These are phyloP conservation scores for Rubus idaeus DNA, from an alignment of 306 rosid genomes.

Conservation along the genomic window DNA sequence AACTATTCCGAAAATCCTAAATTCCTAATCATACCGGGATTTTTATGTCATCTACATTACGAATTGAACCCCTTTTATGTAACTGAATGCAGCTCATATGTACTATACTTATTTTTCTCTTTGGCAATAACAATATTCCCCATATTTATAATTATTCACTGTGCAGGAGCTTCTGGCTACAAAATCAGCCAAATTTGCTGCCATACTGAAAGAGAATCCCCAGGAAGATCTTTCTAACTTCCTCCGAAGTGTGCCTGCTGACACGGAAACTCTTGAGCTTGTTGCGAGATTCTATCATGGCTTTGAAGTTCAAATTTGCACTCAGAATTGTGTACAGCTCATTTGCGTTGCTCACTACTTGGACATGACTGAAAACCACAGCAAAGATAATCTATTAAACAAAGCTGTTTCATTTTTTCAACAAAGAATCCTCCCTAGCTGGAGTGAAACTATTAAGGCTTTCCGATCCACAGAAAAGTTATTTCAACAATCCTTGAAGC, in stretches of 20 bases:
- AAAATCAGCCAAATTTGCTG: constrained; percentile 43
- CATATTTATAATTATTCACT: not conserved
- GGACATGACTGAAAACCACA: constrained; percentile 48
- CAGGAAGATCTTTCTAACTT: constrained; percentile 30
- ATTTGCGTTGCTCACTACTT: constrained; percentile 38
- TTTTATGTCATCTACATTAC: not conserved
- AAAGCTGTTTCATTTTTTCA: constrained; percentile 31
- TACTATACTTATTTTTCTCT: not conserved
- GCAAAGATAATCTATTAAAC: constrained; percentile 42
- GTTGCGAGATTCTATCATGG: constrained; percentile 53
- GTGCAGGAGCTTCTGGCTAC: constrained; percentile 42
- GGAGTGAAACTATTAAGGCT: constrained; percentile 52
- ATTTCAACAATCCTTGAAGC: constrained; percentile 32
- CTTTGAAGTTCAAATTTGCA: constrained; percentile 26
- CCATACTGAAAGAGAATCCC: constrained; percentile 25
- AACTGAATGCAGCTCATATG: not conserved
- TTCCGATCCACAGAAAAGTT: constrained; percentile 36
- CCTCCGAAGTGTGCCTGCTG: constrained; percentile 38
- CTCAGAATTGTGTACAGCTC: constrained; percentile 46
- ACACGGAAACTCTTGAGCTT: constrained; percentile 35
- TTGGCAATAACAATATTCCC: not conserved
- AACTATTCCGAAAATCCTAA: not conserved
- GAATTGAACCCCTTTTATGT: not conserved
- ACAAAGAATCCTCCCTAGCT: constrained; percentile 43
- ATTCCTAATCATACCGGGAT: not conserved